Percentiles rank a stretch among this genome's conserved stretches.
These are phyloP conservation scores for Trichophyton equinum DNA, from an alignment of 2,329 filamentous ascomycete species.

Conservation along the genomic window DNA sequence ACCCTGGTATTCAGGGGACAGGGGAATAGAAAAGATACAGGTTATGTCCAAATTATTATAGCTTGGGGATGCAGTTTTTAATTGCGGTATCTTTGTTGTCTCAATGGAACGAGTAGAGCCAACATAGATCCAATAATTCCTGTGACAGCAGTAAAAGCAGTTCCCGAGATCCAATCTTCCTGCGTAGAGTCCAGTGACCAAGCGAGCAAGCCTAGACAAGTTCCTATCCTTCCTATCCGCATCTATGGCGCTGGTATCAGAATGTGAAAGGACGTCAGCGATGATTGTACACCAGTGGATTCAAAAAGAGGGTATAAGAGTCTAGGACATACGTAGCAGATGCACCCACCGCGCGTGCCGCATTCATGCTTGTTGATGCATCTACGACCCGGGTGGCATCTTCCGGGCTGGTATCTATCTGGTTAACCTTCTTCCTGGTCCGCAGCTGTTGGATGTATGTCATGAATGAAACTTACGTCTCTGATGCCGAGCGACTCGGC, in stretches of 20 bases:
- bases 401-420: not conserved
- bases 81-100: too few species aligned
- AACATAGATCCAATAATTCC: too few species aligned
- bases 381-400: not conserved
- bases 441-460: too few species aligned
- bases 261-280: not conserved
- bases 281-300: not conserved
- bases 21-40: too few species aligned
- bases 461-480: not conserved
- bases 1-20: too few species aligned
- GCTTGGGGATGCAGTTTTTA: too few species aligned
- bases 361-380: not conserved
- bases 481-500: not conserved
- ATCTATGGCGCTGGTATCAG: not conserved
- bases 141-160: not conserved
- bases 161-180: not conserved
- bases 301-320: not conserved
- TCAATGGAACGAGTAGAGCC: too few species aligned
- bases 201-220: not conserved
- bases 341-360: not conserved
- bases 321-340: not conserved
- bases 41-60: too few species aligned
- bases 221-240: not conserved
- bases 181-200: not conserved
- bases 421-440: too few species aligned